Evolutionary conservation across 345 rosid species (phyloP), one percentile per base, ranked within the genome.

Genomic region (Populus simonii): DNA sequence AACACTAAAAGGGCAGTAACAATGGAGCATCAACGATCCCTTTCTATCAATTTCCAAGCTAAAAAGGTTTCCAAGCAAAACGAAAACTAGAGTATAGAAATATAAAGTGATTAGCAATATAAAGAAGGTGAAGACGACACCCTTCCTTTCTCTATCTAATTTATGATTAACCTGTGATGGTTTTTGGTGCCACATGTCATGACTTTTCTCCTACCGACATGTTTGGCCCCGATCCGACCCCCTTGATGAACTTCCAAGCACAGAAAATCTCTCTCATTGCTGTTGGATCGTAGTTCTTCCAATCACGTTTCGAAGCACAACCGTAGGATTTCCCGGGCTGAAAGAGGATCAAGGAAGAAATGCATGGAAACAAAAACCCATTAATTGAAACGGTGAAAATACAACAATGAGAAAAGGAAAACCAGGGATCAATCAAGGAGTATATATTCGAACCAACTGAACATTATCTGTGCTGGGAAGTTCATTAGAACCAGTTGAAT

Each of bases 11-110:
- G 72, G 74, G 62, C 74, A 74, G 81, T 43, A 76, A 74, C 72
- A 67, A 71, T 18, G 53, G 29, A 23, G 43, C 78, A 75, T 22
- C 76, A 23, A 27, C 83, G 55, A 87, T 81, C 93, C 73, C 79
- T 90, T 86, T 86, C 89, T 81, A 80, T 80, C 86, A 80, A 87
- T 77, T 86, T 73, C 89, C 89, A 88, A 88, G 78, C 83, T 83
- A 62, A 82, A 89, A 90, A 87, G 89, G 92, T 68, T 89, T 90
- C 87, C 79, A 70, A 76, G 78, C 80, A 79, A 78, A 82, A 83
- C 41, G 76, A 70, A 35, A 82, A 73, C 74, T 62, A 23, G 82
- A 70, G 81, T 41, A 83, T 72, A 68, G 81, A 87, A 80, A 81
- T 83, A 72, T 84, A 83, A 87, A 84, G 90, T 84, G 77, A 80